Conservation (phyloP, 2,329 filamentous ascomycete species). For the Cladosporium cucumerinum region DNA sequence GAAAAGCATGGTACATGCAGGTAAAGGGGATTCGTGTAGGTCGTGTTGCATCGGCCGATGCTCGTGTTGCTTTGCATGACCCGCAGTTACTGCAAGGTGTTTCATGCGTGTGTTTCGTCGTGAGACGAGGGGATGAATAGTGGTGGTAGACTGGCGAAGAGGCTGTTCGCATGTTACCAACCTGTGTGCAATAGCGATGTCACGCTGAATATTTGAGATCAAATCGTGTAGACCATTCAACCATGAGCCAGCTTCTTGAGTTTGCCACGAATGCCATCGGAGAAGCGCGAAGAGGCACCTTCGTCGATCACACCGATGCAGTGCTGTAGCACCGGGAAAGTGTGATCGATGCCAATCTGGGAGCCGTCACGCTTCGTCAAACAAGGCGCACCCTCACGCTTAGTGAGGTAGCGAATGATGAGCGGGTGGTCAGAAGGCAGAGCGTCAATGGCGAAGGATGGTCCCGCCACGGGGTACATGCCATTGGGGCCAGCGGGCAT, state of each 20-base stretch:
- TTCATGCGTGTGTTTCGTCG: neutral
- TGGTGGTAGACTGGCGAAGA: neutral
- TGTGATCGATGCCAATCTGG: slow-evolving; percentile 46
- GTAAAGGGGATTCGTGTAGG: slow-evolving; percentile 1
- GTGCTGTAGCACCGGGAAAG: slow-evolving; percentile 49
- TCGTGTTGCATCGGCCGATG: neutral
- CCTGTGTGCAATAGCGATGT: neutral
- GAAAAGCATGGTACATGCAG: neutral
- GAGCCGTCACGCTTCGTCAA: slow-evolving; percentile 51
- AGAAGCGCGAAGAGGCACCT: slow-evolving; percentile 51
- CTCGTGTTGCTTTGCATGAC: neutral
- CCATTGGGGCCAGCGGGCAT: slow-evolving; percentile 35
- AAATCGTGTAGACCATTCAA: slow-evolving; percentile 17
- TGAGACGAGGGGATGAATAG: neutral
- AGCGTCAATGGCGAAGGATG: slow-evolving; percentile 50
- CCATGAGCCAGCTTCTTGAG: slow-evolving; percentile 45
- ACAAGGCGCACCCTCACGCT: slow-evolving; percentile 52
- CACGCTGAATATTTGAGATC: neutral
- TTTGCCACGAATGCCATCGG: slow-evolving; percentile 54
- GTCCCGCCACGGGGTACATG: slow-evolving; percentile 38
- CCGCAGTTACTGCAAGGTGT: neutral
- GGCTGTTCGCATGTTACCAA: neutral
- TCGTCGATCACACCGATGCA: slow-evolving; percentile 54
- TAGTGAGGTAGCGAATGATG: slow-evolving; percentile 51
- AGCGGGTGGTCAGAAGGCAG: slow-evolving; percentile 50